Evolutionary conservation across 192 early-diverging fungal species (phyloP), one percentile per base, ranked within the genome.

Genomic region (Coemansia sp.): DNA sequence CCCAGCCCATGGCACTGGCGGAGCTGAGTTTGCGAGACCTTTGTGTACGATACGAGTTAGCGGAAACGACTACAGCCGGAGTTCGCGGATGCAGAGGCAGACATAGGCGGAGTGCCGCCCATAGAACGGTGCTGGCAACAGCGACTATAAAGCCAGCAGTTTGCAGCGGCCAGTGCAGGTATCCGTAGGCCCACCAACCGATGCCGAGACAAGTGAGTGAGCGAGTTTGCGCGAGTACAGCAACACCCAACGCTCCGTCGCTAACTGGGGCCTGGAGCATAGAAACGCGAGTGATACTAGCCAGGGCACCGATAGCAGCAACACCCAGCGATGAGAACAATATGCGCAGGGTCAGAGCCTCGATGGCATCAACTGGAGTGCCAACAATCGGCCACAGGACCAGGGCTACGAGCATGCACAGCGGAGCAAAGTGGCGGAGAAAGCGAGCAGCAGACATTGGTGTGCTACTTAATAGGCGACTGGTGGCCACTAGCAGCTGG

Each of bases 161-260:
- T 40, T 79, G 77, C 23, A 70, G 31, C 20, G 48, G 4, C 48
- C 38, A 57, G 45, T 67, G 39, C 1, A 37, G 36, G 21, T 70
- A 79, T 3, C 68, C 77, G 43, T 70, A 79, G 1, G 24, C n/a
- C 77, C 77, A 79, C 77, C 77, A 79, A 10, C 77, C 77, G 21
- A 79, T 46, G 18, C 53, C 71, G 34, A 79, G 28, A 37, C 71
- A 79, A 18, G 56, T 53, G 18, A 74, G 48, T 2, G 68, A 31
- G 8, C 64, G 58, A n/a, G 63, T 35, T 50, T 73, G 71, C 18
- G 36, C 20, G 1, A 70, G 11, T 6, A 66, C 58, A 0, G 71
- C 71, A 0, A 79, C 71, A 28, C 77, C 77, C 23, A 67, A 61
- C 0, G 55, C 39, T 23, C 77, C 77, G 35, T 69, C 77, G 6